Conservation (phyloP, 2,329 filamentous ascomycete species). For the Colletotrichum sp. region DNA sequence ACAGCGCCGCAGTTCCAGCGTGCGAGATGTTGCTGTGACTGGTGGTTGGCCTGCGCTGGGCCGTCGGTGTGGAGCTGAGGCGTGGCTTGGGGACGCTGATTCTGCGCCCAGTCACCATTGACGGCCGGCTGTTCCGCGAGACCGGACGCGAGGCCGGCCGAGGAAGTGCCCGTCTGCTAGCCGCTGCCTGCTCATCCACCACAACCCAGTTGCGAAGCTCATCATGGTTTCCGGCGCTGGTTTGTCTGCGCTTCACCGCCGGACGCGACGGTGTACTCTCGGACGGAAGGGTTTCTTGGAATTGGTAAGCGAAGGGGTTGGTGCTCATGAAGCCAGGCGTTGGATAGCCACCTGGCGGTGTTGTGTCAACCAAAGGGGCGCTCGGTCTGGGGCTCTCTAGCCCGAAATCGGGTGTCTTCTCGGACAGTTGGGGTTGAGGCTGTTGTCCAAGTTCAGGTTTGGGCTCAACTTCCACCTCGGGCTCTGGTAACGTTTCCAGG, state of each 20-base stretch:
- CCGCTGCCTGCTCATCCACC: conserved; percentile 48
- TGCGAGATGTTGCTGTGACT: conserved; percentile 29
- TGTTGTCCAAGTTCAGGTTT: not conserved
- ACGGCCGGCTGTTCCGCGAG: conserved; percentile 28
- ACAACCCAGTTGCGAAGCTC: conserved; percentile 77
- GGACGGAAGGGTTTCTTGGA: conserved; percentile 34
- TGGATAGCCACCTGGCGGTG: conserved; percentile 27
- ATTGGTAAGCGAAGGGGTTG: not conserved
- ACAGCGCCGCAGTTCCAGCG: conserved; percentile 40
- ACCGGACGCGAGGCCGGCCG: conserved; percentile 13
- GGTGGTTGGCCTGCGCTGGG: conserved; percentile 32
- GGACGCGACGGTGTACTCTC: conserved; percentile 50
- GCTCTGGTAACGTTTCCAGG: not conserved
- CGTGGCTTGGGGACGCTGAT: conserved; percentile 49
- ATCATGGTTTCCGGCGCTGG: conserved; percentile 51
- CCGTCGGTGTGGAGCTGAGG: conserved; percentile 34
- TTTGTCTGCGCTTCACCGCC: conserved; percentile 59
- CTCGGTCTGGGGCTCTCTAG: not conserved
- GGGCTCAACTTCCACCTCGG: not conserved
- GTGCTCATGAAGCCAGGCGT: conserved; percentile 31
- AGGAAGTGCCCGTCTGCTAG: not conserved
- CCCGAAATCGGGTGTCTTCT: not conserved
- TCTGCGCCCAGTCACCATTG: conserved; percentile 43
- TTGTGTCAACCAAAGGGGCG: not conserved
- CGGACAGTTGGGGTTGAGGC: not conserved